phyloP scores from a whole-genome alignment of 2,329 filamentous ascomycete genomes.

The Lasiodiplodia gonubiensis region DNA sequence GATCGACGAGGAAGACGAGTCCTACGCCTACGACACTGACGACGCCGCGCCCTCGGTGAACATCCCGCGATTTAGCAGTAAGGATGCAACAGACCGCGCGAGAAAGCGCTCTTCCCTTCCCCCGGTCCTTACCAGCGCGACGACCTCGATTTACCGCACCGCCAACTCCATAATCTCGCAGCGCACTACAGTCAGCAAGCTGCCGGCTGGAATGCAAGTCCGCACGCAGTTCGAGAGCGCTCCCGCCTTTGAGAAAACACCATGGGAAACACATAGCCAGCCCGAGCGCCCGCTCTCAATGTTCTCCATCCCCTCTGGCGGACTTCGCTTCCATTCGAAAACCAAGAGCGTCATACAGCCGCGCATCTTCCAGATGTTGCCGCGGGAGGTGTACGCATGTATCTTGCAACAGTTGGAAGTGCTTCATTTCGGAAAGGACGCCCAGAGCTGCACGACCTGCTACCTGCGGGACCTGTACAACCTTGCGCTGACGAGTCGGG shows the following conservation, averaged over 20 bases:
- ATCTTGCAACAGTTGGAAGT: conserved; percentile 58
- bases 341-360: conserved; percentile 31
- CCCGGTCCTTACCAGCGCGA: conserved; percentile 5
- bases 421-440: conserved; percentile 44
- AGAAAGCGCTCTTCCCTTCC: conserved; percentile 16
- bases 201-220: not conserved
- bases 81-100: not conserved
- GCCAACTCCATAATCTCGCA: conserved; percentile 23
- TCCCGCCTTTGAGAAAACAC: not conserved
- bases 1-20: conserved; percentile 24
- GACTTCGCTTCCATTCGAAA: conserved; percentile 8
- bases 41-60: conserved; percentile 24
- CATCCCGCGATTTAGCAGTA: conserved; percentile 17
- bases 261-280: conserved; percentile 2
- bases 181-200: conserved; percentile 3
- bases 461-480: conserved; percentile 61
- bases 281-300: conserved; percentile 1
- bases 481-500: conserved; percentile 59
- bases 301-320: conserved; percentile 1
- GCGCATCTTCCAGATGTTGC: conserved; percentile 54
- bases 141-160: conserved; percentile 18
- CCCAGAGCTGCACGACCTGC: conserved; percentile 57
- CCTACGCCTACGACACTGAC: not conserved
- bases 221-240: conserved; percentile 13
- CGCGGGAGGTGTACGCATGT: conserved; percentile 60